Base-by-base conservation (phyloP, 2,329 filamentous ascomycete species). In the Pestalotiopsis sp. region DNA sequence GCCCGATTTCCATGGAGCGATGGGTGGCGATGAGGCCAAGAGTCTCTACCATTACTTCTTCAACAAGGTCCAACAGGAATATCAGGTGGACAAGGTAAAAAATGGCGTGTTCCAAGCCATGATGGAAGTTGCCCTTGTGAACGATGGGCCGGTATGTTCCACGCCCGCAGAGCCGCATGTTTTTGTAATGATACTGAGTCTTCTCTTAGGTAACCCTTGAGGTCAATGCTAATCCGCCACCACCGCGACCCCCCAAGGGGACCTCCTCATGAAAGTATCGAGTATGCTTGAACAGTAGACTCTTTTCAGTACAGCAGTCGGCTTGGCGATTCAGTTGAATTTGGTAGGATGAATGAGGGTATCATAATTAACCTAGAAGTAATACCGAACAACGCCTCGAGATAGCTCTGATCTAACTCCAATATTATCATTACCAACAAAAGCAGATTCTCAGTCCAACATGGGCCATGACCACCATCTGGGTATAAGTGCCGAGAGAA, bases 41-140 rank as follows among this genome's bases (percentile, higher is more conserved):
- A 87, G 87, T 70, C 85, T 98, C 6, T 99, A 98, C 78, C 89
- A 95, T 67, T 86, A 91, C 77, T 98, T 99, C 82, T 89, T 95
- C 74, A 83, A 88, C 64, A 93, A 92, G 74, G 90, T 98, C 57
- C 87, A 90, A 74, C 85, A 90, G 66, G 86, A 90, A 2, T 97
- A 98, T 79, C 80, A 84, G 4, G 80, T 87, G 6, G 92, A 94
- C 9, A 91, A 87, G 71, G 95, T 99, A 69, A 94, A 97, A 78
- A 92, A 99, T 78, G 96, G 97, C n/a, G 90, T 95, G 38, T 99
- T 99, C 79, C 95, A 97, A 77, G 96, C 96, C 64, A 98, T 97
- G 95, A 99, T 99, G 96, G 92, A 98, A 77, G 95, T 99, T 69
- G 92, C 93, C 63, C 82, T 98, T 38, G 90, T 98, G 64, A 98